phyloP scores from a whole-genome alignment of 2,329 filamentous ascomycete species.

The Fusarium sarcochroum region DNA sequence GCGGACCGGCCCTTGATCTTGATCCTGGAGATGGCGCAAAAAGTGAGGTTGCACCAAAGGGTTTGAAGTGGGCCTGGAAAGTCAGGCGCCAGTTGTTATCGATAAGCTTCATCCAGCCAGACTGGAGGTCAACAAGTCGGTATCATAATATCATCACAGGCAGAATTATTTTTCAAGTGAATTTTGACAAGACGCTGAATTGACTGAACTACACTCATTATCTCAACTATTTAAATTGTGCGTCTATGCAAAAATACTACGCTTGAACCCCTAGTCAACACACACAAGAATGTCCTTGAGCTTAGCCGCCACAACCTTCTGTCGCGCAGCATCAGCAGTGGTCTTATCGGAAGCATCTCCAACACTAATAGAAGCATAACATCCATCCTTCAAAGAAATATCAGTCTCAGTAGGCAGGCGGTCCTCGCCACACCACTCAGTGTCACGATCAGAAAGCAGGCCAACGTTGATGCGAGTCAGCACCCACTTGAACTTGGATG shows the following conservation, averaged over 20 bases:
- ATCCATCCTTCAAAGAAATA: constrained; percentile 66
- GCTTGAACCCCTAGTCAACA: constrained; percentile 6
- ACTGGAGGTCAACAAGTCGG: not conserved
- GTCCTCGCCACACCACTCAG: constrained; percentile 67
- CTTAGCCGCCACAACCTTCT: constrained; percentile 52
- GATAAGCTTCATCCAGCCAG: constrained; percentile 33
- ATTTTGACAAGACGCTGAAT: not conserved
- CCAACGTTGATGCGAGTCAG: constrained; percentile 72
- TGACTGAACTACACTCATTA: not conserved
- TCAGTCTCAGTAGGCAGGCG: constrained; percentile 71
- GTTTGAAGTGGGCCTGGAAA: constrained; percentile 40
- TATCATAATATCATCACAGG: not conserved
- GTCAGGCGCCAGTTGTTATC: constrained; percentile 44
- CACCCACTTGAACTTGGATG: constrained; percentile 73
- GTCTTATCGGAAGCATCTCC: constrained; percentile 72
- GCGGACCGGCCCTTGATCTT: constrained; percentile 33
- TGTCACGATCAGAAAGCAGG: constrained; percentile 67
- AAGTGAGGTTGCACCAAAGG: constrained; percentile 42
- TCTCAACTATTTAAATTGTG: not conserved
- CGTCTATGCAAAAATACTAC: not conserved
- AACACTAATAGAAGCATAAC: constrained; percentile 74
- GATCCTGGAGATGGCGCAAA: constrained; percentile 42
- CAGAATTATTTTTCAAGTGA: not conserved
- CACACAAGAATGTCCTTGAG: constrained; percentile 52
- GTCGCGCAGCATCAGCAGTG: constrained; percentile 57